A percentile compares a stretch with the other conserved stretches of the same genome.
Conservation (phyloP, 2,329 filamentous ascomycete genomes). For the Pseudogymnoascus sp. region DNA sequence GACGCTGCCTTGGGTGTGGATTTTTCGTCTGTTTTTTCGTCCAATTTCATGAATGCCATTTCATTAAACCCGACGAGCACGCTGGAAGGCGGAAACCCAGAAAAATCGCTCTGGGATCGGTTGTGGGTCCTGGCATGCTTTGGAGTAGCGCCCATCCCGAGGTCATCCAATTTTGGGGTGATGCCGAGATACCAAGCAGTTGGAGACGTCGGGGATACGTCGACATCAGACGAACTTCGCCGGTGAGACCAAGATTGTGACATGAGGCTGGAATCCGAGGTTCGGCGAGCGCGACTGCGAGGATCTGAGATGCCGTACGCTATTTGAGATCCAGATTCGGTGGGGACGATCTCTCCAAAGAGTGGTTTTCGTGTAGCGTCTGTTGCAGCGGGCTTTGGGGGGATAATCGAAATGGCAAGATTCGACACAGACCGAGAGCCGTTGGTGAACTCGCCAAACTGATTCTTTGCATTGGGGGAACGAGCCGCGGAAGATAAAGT, state of each 20-base stretch:
- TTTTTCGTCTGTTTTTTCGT: not conserved
- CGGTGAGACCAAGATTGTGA: conserved; percentile 43
- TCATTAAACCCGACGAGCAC: not conserved
- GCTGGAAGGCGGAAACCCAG: conserved; percentile 28
- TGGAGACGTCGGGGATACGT: conserved; percentile 56
- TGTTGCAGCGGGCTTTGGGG: conserved; percentile 22
- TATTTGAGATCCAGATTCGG: conserved; percentile 46
- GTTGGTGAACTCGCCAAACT: conserved; percentile 31
- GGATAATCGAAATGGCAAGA: conserved; percentile 30
- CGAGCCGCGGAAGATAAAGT: conserved; percentile 56
- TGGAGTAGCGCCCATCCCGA: conserved; percentile 24
- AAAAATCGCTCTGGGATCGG: conserved; percentile 57
- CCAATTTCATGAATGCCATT: not conserved
- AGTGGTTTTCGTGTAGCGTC: conserved; percentile 47
- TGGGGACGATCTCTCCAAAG: conserved; percentile 69
- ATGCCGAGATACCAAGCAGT: conserved; percentile 57
- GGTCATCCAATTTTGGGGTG: conserved; percentile 38
- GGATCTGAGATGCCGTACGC: conserved; percentile 55
- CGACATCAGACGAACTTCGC: conserved; percentile 50
- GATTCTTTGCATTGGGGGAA: conserved; percentile 45
- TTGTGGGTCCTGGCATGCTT: conserved; percentile 38
- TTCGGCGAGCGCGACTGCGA: conserved; percentile 48
- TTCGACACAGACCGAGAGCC: conserved; percentile 42
- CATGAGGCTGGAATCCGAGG: conserved; percentile 65
- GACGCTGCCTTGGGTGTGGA: conserved; percentile 2